Conservation (phyloP, 148 eudicot species). For the Dianthus caryophyllus region DNA sequence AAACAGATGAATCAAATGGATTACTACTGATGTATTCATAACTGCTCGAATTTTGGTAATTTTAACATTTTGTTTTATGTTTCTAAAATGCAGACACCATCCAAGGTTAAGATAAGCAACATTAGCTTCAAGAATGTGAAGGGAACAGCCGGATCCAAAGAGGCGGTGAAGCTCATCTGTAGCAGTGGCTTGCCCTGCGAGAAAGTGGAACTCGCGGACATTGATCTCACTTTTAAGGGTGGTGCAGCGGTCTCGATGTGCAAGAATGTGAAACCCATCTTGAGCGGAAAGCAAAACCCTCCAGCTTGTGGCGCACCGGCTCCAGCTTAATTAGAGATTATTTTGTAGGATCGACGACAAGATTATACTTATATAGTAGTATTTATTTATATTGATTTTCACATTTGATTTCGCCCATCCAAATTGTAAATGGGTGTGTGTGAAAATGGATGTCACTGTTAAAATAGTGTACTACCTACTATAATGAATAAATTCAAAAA, state of each 20-base stretch:
- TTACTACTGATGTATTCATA: too few relatives aligned
- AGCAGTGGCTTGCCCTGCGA: conserved; percentile 40
- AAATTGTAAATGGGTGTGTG: background rate
- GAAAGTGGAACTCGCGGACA: conserved; percentile 36
- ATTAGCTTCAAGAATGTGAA: conserved; percentile 37
- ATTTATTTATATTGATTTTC: background rate
- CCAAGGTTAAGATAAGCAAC: conserved; percentile 44
- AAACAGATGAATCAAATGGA: too few relatives aligned
- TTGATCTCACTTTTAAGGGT: conserved; percentile 42
- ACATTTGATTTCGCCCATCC: conserved; percentile 2
- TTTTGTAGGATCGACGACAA: background rate
- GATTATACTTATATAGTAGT: background rate
- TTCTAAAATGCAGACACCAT: conserved; percentile 37
- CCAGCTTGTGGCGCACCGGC: conserved; percentile 20
- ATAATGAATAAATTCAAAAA: too few relatives aligned
- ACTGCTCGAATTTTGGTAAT: too few relatives aligned
- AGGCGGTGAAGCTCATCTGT: conserved; percentile 36
- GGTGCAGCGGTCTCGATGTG: conserved; percentile 27
- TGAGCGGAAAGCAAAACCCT: conserved; percentile 29
- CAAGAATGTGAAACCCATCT: conserved; percentile 35
- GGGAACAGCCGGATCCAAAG: conserved; percentile 34
- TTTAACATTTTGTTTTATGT: too few relatives aligned
- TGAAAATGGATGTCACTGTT: too few relatives aligned
- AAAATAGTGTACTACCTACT: too few relatives aligned
- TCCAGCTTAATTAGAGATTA: background rate